Base-by-base conservation (phyloP, 2,329 filamentous ascomycete species). In the Epichloe sylvatica region DNA sequence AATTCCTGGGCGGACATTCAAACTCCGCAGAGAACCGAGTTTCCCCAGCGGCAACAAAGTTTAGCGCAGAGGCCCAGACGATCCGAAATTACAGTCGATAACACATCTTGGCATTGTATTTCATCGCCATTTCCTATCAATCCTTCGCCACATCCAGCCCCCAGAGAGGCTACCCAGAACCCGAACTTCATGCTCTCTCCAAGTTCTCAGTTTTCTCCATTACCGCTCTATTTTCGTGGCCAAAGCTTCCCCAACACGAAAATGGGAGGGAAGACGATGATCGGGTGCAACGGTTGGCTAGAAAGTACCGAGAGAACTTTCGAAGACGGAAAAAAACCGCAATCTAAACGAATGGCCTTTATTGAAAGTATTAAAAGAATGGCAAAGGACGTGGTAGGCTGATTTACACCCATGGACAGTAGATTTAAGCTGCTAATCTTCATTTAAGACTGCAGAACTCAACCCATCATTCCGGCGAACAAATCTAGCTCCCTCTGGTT, bases 221-320 rank as follows among this genome's bases (percentile, higher is more conserved):
- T 74, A 2, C 63, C 65, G 5, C 60, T 70, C 0, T 70, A 71
- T 46, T 69, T 73, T 47, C 62, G 65, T 33, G 67, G 63, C 3
- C 54, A 63, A n/a, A 66, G 62, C 11, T 64, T 65, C 12, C 67
- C 70, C 2, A 57, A 58, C 5, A 54, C 57, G 39, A 72, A 67
- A 53, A 70, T 62, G 45, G 68, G 69, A 0, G 66, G 66, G 37
- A 80, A 80, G 65, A 70, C 64, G 3, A 60, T 80, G 59, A 72
- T 80, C 51, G 76, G 77, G 3, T 63, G 73, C 3, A 70, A 75
- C 45, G 77, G 77, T 21, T 80, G 76, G 76, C 67, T 80, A 2
- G 75, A 78, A 57, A 67, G 68, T 15, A 72, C 66, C 1, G 62
- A 60, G 5, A 51, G 51, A 12, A 36, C 39, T 6, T 51, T 50